Evolutionary conservation across 805 yeast species (phyloP).

Genomic region (Pichia scutulata): DNA sequence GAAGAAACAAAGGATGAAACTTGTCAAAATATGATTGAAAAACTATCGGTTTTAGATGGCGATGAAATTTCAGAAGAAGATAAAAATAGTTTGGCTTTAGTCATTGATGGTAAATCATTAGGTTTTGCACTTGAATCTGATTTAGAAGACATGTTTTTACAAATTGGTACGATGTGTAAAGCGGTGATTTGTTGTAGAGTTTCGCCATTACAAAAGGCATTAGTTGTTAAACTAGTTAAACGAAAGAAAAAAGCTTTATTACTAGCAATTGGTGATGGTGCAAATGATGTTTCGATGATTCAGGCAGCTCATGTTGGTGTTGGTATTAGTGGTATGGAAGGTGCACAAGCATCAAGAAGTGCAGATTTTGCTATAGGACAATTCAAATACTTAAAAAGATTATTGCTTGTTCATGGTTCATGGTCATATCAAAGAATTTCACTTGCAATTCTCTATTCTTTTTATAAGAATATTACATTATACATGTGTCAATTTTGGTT

Average conservation of each 20-base stretch:
- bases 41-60: slow-evolving; percentile 64
- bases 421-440: slow-evolving; percentile 97
- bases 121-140: slow-evolving; percentile 78
- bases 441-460: slow-evolving; percentile 86
- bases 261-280: slow-evolving; percentile 97
- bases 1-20: slow-evolving; percentile 82
- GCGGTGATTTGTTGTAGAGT: slow-evolving; percentile 98
- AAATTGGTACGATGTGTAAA: slow-evolving; percentile 78
- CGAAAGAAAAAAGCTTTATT: slow-evolving; percentile 66
- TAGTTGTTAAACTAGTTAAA: slow-evolving; percentile 92
- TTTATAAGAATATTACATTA: slow-evolving; percentile 89
- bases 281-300: slow-evolving; percentile 97
- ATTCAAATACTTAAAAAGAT: slow-evolving; percentile 74
- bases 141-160: slow-evolving; percentile 68
- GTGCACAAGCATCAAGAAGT: slow-evolving; percentile 98
- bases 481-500: slow-evolving; percentile 99
- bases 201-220: slow-evolving; percentile 93
- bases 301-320: slow-evolving; percentile 99
- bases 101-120: slow-evolving; percentile 91
- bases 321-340: slow-evolving; percentile 98
- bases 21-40: slow-evolving; percentile 59
- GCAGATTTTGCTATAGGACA: slow-evolving; percentile 98
- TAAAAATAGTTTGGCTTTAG: slow-evolving; percentile 71
- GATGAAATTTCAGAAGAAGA: slow-evolving; percentile 63
- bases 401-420: slow-evolving; percentile 88